Evolutionary conservation across 257 asterid species (phyloP), one percentile per base, ranked within the genome.

Genomic region (Capsicum baccatum): DNA sequence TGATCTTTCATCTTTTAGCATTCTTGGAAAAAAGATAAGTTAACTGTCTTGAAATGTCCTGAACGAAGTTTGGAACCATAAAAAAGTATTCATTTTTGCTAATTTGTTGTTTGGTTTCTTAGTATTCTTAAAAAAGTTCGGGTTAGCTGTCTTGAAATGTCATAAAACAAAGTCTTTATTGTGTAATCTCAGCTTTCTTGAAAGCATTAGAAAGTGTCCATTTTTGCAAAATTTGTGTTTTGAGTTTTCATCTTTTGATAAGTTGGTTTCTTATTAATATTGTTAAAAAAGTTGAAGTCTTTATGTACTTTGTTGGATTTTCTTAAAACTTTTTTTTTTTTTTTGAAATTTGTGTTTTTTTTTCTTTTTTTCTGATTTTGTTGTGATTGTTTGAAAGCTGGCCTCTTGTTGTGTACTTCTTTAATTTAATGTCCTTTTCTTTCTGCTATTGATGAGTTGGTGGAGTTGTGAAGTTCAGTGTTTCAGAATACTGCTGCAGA

Each of bases 381-480:
- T 76, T 76, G 63, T 21, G 81, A 13, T 76, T 52, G 19, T 76
- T 21, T 76, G 81, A 76, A 54, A 76, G 81, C 63, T 76, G 81
- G 81, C 62, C 52, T 52, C 26, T 76, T 76, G 81, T 76, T 39
- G 54, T 76, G 64, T 76, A 76, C 81, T 76, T 76, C 8, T 14
- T 76, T 47, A 48, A 47, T 76, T 63, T 76, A 52, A 76, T 76
- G 64, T 52, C 48, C 9, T 76, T 52, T 76, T 16, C 10, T 54
- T 52, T 26, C 64, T 76, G 64, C 19, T 19, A 50, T 76, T 76
- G 64, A 76, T 76, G 81, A 76, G 81, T 76, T 76, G 81, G 81
- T 54, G 63, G 3, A 76, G 81, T 76, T 54, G 64, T 54, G 81
- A 76, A 76, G 81, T 76, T 76, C 81, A 76, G 63, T 54, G 81